These are phyloP conservation scores for Ichthyophthirius multifiliis DNA, from an alignment of 169 alveolate genomes.

Conservation along the genomic window DNA sequence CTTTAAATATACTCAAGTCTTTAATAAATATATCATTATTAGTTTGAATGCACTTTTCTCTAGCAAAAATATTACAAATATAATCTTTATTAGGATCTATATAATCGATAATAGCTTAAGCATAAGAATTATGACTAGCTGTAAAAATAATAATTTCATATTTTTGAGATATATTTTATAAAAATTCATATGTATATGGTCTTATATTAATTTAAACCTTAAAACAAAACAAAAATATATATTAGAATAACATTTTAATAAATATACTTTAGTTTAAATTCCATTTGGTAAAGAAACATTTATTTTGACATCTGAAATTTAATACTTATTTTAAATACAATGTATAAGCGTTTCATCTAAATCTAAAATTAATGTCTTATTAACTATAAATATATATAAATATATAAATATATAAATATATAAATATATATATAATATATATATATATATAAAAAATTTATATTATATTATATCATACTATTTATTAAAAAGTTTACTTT, in stretches of 20 bases:
- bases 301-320: no score
- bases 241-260: slow-evolving; percentile 2
- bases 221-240: slow-evolving; percentile 15
- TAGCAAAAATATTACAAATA: slow-evolving; percentile 69
- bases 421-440: no score
- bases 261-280: slow-evolving; percentile 25
- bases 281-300: not conserved
- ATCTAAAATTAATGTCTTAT: slow-evolving; percentile 63
- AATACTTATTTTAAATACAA: slow-evolving; percentile 52
- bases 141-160: slow-evolving; percentile 83
- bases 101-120: slow-evolving; percentile 74
- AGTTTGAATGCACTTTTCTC: slow-evolving; percentile 66
- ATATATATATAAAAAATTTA: no score
- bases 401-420: no score
- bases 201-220: slow-evolving; percentile 78
- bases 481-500: no score
- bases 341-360: slow-evolving; percentile 78
- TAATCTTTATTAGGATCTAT: slow-evolving; percentile 74
- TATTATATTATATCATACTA: no score
- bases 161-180: slow-evolving; percentile 52
- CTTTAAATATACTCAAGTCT: slow-evolving; percentile 76
- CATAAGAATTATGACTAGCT: slow-evolving; percentile 79
- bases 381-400: no score
- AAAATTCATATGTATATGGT: slow-evolving; percentile 71
- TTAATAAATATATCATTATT: slow-evolving; percentile 69